Evolutionary conservation across 1,139 yeast species (phyloP), one percentile per base, ranked within the genome.

Genomic region (Kodamaea alishanica): DNA sequence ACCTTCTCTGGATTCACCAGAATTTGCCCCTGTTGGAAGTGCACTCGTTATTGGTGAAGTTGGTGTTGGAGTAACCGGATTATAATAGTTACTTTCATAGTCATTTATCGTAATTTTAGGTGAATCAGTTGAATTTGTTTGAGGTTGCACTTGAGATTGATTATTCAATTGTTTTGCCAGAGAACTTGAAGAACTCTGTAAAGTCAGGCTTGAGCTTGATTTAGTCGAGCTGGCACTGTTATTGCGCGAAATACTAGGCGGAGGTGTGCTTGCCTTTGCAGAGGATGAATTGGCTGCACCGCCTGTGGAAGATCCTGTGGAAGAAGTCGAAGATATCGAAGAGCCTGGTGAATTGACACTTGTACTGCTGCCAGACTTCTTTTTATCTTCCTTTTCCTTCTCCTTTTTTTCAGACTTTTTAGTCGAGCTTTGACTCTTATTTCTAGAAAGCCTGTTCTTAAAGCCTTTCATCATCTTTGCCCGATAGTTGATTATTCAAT

Each of bases 401-500:
- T 52, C 45, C 46, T 64, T 65, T 47, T 67, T 65, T 25, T 65
- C 70, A 12, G 63, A 33, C 45, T 70, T 69, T 45, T 70, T 70
- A 35, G 51, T 54, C 30, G 71, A 49, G 26, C 69, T 49, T 52
- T 64, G 74, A 48, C 68, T 54, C 55, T 65, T 65, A 49, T 63
- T 69, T 45, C 77, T 61, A 25, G 76, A 66, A 53, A 71, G 75
- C 50, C 75, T 65, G 45, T 71, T 71, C 49, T 71, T 71, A 53
- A 71, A 71, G 24, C 77, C 77, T 61, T 71, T 71, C 76, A 71
- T 71, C 77, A 71, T 71, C 40, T 63, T 69, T 54, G 34, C 11
- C 22, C 28, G 23, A 6, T 11, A 30, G 10, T 30, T 15, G 20
- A 3, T 15, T 15, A 15, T 3, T 15, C 20, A 4, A 15, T 15